Percentiles rank a stretch among this genome's conserved stretches.
Conservation (phyloP, 1,284 basidiomycete species). For the Cystobasidium pallidum region DNA sequence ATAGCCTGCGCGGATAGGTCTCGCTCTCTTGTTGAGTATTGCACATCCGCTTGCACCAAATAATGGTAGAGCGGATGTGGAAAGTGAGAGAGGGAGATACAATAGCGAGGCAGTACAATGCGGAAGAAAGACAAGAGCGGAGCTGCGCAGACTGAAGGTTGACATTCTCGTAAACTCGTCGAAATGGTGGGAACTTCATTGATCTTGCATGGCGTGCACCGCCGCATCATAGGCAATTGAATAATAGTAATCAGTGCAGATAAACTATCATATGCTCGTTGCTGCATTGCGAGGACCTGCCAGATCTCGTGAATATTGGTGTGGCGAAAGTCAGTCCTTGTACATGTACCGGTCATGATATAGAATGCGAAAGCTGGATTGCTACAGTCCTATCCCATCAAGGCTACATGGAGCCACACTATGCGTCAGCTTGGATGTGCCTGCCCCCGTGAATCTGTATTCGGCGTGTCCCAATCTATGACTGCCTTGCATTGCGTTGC, state of each 20-base stretch:
- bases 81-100: conserved; percentile 27
- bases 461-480: not conserved
- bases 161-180: not conserved
- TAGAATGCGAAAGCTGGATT: too few species aligned
- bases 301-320: too few species aligned
- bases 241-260: too few species aligned
- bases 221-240: too few species aligned
- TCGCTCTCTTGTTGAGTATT: conserved; percentile 13
- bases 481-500: not conserved
- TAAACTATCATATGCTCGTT: too few species aligned
- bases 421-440: too few species aligned
- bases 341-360: too few species aligned
- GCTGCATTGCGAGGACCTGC: too few species aligned
- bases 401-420: too few species aligned
- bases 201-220: not conserved
- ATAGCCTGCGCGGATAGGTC: conserved; percentile 42
- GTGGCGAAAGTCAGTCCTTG: too few species aligned
- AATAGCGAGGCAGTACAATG: conserved; percentile 42
- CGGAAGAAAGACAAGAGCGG: conserved; percentile 13
- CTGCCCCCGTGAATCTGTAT: too few species aligned
- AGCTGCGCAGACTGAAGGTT: not conserved
- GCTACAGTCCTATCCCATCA: too few species aligned
- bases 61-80: not conserved
- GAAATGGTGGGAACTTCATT: not conserved
- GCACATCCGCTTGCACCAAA: not conserved